Evolutionary conservation across 495 filamentous ascomycete genomes (phyloP).

Genomic region (Penicillium longicatenatum): DNA sequence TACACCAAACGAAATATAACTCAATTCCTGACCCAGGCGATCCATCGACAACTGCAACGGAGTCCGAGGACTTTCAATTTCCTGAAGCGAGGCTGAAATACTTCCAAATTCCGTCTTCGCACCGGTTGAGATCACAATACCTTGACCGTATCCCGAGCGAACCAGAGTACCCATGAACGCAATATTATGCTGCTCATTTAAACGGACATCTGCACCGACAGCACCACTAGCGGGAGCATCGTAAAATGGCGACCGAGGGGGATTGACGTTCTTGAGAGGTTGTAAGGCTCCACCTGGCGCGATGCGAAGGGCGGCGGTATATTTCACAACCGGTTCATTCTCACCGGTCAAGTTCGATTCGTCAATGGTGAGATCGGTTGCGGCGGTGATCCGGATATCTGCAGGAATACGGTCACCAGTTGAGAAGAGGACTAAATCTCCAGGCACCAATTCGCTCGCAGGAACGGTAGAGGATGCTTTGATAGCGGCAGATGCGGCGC

Average conservation of each 20-base stretch:
- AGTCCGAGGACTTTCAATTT: constrained; percentile 92
- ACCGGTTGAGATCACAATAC: constrained; percentile 92
- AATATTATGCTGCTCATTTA: constrained; percentile 77
- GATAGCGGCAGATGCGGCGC: constrained; percentile 57
- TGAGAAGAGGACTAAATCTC: constrained; percentile 89
- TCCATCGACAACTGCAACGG: constrained; percentile 98
- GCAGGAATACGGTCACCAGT: constrained; percentile 96
- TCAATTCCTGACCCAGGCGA: constrained; percentile 87
- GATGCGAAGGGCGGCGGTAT: constrained; percentile 57
- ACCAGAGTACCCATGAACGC: constrained; percentile 99
- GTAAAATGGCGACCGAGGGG: constrained; percentile 59
- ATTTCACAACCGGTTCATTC: constrained; percentile 87
- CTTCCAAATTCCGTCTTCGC: constrained; percentile 94
- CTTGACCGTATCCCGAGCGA: constrained; percentile 92
- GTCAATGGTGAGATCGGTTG: constrained; percentile 86
- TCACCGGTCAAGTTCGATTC: constrained; percentile 97
- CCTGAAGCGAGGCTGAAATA: constrained; percentile 87
- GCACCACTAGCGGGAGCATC: constrained; percentile 62
- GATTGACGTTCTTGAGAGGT: constrained; percentile 33
- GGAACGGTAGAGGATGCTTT: constrained; percentile 79
- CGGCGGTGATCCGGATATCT: constrained; percentile 90
- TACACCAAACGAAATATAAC: constrained; percentile 92
- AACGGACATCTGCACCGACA: constrained; percentile 63
- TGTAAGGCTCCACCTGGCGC: constrained; percentile 18
- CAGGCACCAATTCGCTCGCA: constrained; percentile 83